These are phyloP conservation scores for Debaryomyces hansenii DNA, from an alignment of 805 yeast species.

Conservation along the genomic window DNA sequence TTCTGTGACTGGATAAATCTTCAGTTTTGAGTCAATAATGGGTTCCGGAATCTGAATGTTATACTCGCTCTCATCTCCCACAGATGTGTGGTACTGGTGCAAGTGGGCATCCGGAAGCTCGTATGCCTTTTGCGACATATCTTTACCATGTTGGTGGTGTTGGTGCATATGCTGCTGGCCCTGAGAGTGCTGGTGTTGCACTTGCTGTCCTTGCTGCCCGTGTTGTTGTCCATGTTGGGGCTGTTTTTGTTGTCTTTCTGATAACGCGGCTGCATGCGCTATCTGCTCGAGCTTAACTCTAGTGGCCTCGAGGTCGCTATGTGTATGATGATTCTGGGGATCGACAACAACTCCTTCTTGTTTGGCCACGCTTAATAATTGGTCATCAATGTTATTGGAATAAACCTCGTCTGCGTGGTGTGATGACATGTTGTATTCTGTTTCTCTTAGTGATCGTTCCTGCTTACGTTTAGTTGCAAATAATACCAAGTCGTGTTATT, in stretches of 20 bases:
- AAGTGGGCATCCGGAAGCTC: slow-evolving; percentile 8
- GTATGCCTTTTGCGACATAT: slow-evolving; percentile 10
- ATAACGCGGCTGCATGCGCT: slow-evolving; percentile 22
- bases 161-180: slow-evolving; percentile 11
- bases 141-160: slow-evolving; percentile 4
- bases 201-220: slow-evolving; percentile 10
- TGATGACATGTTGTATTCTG: slow-evolving; percentile 3
- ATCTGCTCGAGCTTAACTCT: slow-evolving; percentile 33
- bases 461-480: slow-evolving; percentile 8
- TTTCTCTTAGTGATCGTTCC: not conserved
- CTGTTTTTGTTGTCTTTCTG: slow-evolving; percentile 13
- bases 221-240: slow-evolving; percentile 12
- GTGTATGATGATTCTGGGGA: slow-evolving; percentile 6
- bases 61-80: slow-evolving; percentile 36
- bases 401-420: slow-evolving; percentile 19
- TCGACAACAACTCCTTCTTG: slow-evolving; percentile 26
- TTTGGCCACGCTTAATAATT: slow-evolving; percentile 39
- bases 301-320: slow-evolving; percentile 16
- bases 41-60: slow-evolving; percentile 49
- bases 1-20: slow-evolving; percentile 43
- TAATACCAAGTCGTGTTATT: slow-evolving; percentile 19
- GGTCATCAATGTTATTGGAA: slow-evolving; percentile 42
- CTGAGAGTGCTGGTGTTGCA: slow-evolving; percentile 12
- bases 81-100: slow-evolving; percentile 14
- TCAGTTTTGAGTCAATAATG: slow-evolving; percentile 41